These are phyloP conservation scores for Quillaja saponaria DNA, from an alignment of 306 rosid genomes.

Conservation along the genomic window DNA sequence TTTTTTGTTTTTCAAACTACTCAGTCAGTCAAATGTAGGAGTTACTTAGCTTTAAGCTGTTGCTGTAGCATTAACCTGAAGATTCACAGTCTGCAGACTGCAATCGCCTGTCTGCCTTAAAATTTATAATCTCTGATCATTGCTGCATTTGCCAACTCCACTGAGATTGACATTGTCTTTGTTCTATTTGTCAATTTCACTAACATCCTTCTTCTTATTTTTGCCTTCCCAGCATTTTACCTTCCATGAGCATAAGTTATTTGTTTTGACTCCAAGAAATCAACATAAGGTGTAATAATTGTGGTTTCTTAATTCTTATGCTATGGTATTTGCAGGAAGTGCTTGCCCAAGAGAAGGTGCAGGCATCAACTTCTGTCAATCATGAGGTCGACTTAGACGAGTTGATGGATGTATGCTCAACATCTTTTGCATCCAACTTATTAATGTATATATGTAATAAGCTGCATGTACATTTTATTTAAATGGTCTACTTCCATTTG, in stretches of 20 bases:
- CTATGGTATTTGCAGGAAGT: constrained; percentile 61
- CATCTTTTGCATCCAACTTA: constrained; percentile 24
- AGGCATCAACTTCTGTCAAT: constrained; percentile 60
- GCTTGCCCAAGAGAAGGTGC: constrained; percentile 53
- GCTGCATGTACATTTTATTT: not conserved
- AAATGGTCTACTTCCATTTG: constrained; percentile 32
- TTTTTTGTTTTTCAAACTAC: no score
- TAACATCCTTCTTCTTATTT: not conserved
- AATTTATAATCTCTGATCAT: not conserved
- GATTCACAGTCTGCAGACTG: not conserved
- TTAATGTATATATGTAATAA: constrained; percentile 13
- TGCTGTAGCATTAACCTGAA: not conserved
- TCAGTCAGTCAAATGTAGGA: no score
- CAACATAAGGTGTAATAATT: not conserved
- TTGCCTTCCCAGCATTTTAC: not conserved
- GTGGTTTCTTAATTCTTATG: constrained; percentile 8
- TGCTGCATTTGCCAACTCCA: not conserved
- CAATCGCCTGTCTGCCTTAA: not conserved
- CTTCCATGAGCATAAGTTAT: not conserved
- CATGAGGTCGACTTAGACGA: constrained; percentile 91
- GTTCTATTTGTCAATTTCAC: not conserved
- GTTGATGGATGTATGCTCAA: constrained; percentile 81
- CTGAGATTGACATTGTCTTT: no score
- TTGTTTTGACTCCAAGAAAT: not conserved
- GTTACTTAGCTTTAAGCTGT: not conserved